Conservation (phyloP, 768 basidiomycete species). For the Leccinellum luteum region DNA sequence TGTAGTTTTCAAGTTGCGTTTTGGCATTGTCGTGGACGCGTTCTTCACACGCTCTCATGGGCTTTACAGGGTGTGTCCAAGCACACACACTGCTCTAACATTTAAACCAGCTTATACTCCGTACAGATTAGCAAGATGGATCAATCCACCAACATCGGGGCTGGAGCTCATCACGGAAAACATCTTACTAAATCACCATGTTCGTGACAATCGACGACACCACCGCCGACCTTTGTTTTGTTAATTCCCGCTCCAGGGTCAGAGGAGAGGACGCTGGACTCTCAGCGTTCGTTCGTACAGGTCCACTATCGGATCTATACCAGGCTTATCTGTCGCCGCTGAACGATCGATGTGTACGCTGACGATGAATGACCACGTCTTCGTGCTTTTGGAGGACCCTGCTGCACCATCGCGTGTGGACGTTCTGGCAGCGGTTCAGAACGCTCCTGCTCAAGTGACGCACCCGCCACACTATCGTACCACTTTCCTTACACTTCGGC, state of each 20-base stretch:
- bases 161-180: slow-evolving; percentile 68
- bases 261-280: slow-evolving; percentile 61
- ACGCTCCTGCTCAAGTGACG: slow-evolving; percentile 28
- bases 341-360: slow-evolving; percentile 75
- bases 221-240: slow-evolving; percentile 10
- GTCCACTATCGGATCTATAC: slow-evolving; percentile 60
- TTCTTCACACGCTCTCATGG: slow-evolving; percentile 36
- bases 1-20: slow-evolving; percentile 39
- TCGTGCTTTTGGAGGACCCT: slow-evolving; percentile 77
- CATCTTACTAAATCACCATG: slow-evolving; percentile 69
- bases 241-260: slow-evolving; percentile 44
- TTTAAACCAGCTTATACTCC: slow-evolving; percentile 5
- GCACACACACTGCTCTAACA: background rate
- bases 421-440: slow-evolving; percentile 38
- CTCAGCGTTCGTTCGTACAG: slow-evolving; percentile 72
- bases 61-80: slow-evolving; percentile 55
- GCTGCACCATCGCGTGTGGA: slow-evolving; percentile 66
- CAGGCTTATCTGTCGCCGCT: slow-evolving; percentile 46
- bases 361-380: slow-evolving; percentile 78
- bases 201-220: slow-evolving; percentile 26
- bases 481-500: slow-evolving; percentile 73
- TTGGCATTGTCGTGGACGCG: slow-evolving; percentile 34
- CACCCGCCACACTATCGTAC: slow-evolving; percentile 62
- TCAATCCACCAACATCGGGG: slow-evolving; percentile 75
- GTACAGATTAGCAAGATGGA: slow-evolving; percentile 72